Percentiles rank a stretch among this genome's conserved stretches.
Evolutionary conservation across 2,329 filamentous ascomycete species (phyloP).

Genomic region (Dactylella cylindrospora): DNA sequence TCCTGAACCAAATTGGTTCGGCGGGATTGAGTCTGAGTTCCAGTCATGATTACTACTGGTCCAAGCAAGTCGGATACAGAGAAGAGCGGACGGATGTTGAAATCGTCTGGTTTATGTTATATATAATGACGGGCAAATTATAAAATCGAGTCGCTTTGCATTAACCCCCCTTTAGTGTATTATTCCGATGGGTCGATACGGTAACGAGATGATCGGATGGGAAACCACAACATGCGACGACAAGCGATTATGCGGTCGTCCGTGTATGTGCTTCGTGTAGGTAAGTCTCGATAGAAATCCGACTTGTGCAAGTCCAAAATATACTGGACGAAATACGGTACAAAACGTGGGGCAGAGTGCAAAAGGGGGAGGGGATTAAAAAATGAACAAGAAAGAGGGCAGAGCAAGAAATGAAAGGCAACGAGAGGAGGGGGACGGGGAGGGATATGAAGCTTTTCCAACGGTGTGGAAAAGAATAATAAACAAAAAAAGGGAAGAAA

Average conservation of each 20-base stretch:
- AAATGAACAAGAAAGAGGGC: slow-evolving; percentile 46
- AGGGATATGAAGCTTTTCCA: slow-evolving; percentile 46
- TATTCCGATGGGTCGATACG: slow-evolving; percentile 52
- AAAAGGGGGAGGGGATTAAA: slow-evolving; percentile 50
- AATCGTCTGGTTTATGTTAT: slow-evolving; percentile 46
- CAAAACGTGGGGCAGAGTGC: slow-evolving; percentile 50
- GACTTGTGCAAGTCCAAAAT: slow-evolving; percentile 30
- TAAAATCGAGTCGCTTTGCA: slow-evolving; percentile 38
- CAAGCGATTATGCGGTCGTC: slow-evolving; percentile 41
- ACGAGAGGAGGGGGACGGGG: slow-evolving; percentile 49
- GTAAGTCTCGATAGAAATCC: slow-evolving; percentile 47
- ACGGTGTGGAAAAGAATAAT: slow-evolving; percentile 48
- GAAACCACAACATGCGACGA: slow-evolving; percentile 31
- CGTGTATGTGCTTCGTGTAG: slow-evolving; percentile 28
- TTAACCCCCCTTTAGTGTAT: slow-evolving; percentile 46
- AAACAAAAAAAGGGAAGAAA: slow-evolving; percentile 49
- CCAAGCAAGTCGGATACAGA: slow-evolving; percentile 17
- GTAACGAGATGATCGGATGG: slow-evolving; percentile 44
- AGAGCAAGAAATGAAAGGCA: slow-evolving; percentile 45
- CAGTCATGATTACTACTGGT: slow-evolving; percentile 62
- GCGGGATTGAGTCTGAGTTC: slow-evolving; percentile 54
- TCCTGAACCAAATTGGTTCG: slow-evolving; percentile 64
- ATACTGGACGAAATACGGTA: slow-evolving; percentile 46
- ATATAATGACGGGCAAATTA: slow-evolving; percentile 5
- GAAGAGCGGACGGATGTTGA: slow-evolving; percentile 48